Base-by-base conservation (phyloP, 1,284 basidiomycete species). In the Dichomitus squalens region DNA sequence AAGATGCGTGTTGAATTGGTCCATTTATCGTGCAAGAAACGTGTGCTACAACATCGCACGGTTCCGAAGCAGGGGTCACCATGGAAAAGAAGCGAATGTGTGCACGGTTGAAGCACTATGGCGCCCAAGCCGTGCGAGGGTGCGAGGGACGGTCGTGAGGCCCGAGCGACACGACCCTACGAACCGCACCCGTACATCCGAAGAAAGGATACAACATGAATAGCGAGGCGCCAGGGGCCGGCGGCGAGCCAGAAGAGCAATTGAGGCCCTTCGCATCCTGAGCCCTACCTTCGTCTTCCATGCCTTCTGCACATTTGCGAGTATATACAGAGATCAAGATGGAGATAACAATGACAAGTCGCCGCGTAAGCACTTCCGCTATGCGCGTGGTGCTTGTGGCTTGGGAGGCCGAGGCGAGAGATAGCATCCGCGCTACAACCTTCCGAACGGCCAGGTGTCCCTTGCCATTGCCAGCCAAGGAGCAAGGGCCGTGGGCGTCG, bases 351-450 rank as follows among this genome's bases (percentile, higher is more conserved):
- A 34, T 11, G 29, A 29, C 27, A 11, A 29, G n/a, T 7, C 43
- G 23, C 43, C 27, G 43, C 43, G 27, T 27, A 20, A 31, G 27
- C 43, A 27, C 35, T 36, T 36, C 35, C 9, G 35, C 9, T 9
- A n/a, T 36, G 39, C 39, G 34, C 53, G 29, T 16, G n/a, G 44
- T 52, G 21, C 55, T 49, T 48, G 49, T 46, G 53, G 55, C 34
- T 54, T 59, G 35, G 51, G 47, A 41, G 43, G 48, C 52, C 52
- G 46, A 49, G 34, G 34, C 29, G 47, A 44, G 34, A 59, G 60
- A 62, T 56, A 59, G 60, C 52, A 55, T 58, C 57, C 60, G 57
- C 8, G 50, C 57, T 52, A 53, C 57, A 59, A 49, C 60, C 55
- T 62, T 59, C 55, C 50, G 46, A 53, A 47, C 47, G 54, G 53